Conservation (phyloP, 2,329 filamentous ascomycete species). For the Trichoderma cornu-damae region DNA sequence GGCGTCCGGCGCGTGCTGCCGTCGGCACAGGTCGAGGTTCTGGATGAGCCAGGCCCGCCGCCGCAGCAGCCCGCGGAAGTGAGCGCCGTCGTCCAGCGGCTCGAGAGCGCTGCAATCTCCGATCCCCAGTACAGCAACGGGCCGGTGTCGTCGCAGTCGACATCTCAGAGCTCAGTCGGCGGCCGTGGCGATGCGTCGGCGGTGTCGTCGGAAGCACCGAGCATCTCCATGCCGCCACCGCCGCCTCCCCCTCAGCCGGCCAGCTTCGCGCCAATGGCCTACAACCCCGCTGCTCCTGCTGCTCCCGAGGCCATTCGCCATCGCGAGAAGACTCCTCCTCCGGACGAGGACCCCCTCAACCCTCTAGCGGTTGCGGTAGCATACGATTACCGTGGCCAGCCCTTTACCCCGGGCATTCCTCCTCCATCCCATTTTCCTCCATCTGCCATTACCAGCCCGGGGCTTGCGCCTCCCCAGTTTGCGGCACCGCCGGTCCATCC, state of each 20-base stretch:
- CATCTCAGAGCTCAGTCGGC: constrained; percentile 8
- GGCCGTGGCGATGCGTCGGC: constrained; percentile 2
- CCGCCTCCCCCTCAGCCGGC: constrained; percentile 34
- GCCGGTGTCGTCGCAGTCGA: constrained; percentile 2
- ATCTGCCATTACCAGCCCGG: constrained; percentile 39
- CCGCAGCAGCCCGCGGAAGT: constrained; percentile 45
- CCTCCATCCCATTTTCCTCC: constrained; percentile 44
- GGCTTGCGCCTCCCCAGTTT: constrained; percentile 40
- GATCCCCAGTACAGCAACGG: constrained; percentile 43
- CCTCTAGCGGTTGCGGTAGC: constrained; percentile 54
- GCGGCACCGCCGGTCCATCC: constrained; percentile 38
- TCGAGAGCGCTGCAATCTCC: constrained; percentile 66
- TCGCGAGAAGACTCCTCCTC: constrained; percentile 75
- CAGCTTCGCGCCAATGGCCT: constrained; percentile 61
- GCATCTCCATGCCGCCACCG: constrained; percentile 26
- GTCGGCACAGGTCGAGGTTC: constrained; percentile 54
- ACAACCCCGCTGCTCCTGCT: constrained; percentile 73
- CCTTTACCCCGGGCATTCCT: constrained; percentile 49
- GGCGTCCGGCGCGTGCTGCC: constrained; percentile 62
- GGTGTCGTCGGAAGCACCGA: constrained; percentile 16
- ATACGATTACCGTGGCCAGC: constrained; percentile 50
- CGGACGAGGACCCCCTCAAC: constrained; percentile 57
- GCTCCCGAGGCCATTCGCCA: constrained; percentile 67
- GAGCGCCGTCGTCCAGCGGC: constrained; percentile 66
- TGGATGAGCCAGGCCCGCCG: constrained; percentile 56